Base-by-base conservation (phyloP, 2,329 filamentous ascomycete species). In the Diaporthe sp. region DNA sequence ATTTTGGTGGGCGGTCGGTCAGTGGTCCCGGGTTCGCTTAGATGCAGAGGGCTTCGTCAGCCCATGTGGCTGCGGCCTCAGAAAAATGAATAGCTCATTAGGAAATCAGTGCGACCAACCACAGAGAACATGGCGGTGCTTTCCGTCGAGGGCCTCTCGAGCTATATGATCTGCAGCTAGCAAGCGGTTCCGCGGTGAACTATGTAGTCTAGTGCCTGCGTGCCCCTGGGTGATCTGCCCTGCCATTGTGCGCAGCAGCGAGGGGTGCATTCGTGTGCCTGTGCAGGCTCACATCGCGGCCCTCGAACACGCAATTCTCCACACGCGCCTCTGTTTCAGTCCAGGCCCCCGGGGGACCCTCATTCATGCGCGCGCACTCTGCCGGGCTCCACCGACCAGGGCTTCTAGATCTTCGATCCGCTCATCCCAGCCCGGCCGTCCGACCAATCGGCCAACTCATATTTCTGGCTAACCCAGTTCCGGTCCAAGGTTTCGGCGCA, bases 331-430 rank as follows among this genome's bases (percentile, higher is more conserved):
- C 46, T 53, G 65, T 68, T 68, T 68, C 65, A 68, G 46, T 68
- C 46, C 46, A 39, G 65, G 44, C 44, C 44, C 28, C 42, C 9
- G 37, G 25, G 42, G 13, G 44, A 55, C 65, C 65, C 65, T 68
- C 22, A 68, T 53, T 68, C 65, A 68, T 68, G 65, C 65, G 65
- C 65, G 65, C 65, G 46, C n/a, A 51, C 12, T 39, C 65, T 53
- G 46, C 65, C 65, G 65, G 65, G 65, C 46, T 39, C 65, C 65
- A 68, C 65, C n/a, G 31, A 34, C 65, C 65, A 68, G 65, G 46
- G 46, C 65, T 68, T 68, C 65, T 53, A 55, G 65, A 68, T 68
- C 65, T 68, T 68, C 46, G 46, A 68, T 68, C 65, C 65, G 31
- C 28, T 15, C 46, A 68, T 68, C 46, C 65, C 65, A 51, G 46